Evolutionary conservation across 352 stramenopile species (phyloP).

Genomic region (Hyaloperonospora arabidopsidis): DNA sequence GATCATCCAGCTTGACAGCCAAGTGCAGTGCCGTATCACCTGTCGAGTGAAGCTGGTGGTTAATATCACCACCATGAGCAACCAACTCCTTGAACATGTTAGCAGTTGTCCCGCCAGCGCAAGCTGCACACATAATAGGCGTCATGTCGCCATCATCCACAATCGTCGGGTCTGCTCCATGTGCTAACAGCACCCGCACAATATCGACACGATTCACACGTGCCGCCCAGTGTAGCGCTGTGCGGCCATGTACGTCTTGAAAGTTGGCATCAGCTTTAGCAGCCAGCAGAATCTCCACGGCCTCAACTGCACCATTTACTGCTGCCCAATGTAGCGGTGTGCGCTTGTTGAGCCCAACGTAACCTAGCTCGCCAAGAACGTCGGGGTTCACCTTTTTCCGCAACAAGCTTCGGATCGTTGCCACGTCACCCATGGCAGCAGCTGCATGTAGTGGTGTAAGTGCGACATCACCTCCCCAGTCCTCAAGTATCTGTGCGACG

Average conservation of each 20-base stretch:
- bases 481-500: constrained; percentile 68
- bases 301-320: constrained; percentile 39
- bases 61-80: constrained; percentile 33
- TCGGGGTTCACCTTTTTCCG: constrained; percentile 70
- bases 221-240: constrained; percentile 70
- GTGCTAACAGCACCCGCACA: constrained; percentile 42
- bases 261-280: constrained; percentile 49
- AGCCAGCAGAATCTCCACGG: constrained; percentile 33
- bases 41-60: constrained; percentile 26
- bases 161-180: constrained; percentile 35
- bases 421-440: constrained; percentile 62
- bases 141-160: constrained; percentile 41
- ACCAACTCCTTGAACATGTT: constrained; percentile 43
- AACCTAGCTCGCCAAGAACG: constrained; percentile 68
- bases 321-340: constrained; percentile 72
- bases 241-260: constrained; percentile 48
- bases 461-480: constrained; percentile 75
- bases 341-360: constrained; percentile 73
- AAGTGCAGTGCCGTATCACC: constrained; percentile 74
- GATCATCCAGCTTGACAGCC: constrained; percentile 59
- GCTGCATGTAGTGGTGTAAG: constrained; percentile 72
- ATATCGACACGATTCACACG: constrained; percentile 53
- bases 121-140: constrained; percentile 57
- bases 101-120: constrained; percentile 46
- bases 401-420: constrained; percentile 47